Conservation (phyloP, 768 basidiomycete genomes). For the Amanita brunnescens region DNA sequence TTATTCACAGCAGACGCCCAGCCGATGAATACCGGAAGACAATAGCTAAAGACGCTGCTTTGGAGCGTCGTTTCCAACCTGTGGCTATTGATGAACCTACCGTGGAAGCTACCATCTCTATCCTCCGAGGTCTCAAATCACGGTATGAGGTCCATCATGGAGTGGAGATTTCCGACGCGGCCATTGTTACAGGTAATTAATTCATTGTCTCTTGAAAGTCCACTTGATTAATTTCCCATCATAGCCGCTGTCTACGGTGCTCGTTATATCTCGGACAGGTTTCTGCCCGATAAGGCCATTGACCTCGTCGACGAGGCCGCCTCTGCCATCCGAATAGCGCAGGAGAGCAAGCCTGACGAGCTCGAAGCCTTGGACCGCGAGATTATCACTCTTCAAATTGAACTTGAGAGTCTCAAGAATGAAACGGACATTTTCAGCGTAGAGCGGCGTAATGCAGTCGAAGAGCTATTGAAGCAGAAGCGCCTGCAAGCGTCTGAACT, state of each 20-base stretch:
- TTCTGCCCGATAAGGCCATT: conserved; percentile 85
- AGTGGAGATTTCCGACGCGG: conserved; percentile 83
- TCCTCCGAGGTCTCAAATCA: conserved; percentile 77
- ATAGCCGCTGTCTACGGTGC: conserved; percentile 77
- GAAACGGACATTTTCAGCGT: conserved; percentile 80
- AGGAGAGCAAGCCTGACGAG: conserved; percentile 82
- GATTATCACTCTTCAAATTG: conserved; percentile 82
- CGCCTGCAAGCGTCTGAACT: conserved; percentile 54
- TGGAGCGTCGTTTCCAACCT: conserved; percentile 88
- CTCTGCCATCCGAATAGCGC: conserved; percentile 76
- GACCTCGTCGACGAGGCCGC: conserved; percentile 93
- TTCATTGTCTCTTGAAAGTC: not conserved
- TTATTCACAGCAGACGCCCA: conserved; percentile 15
- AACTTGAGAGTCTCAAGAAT: conserved; percentile 82
- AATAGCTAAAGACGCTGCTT: conserved; percentile 86
- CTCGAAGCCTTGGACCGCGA: conserved; percentile 77
- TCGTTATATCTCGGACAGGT: conserved; percentile 82
- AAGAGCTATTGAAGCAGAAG: conserved; percentile 51
- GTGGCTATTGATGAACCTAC: conserved; percentile 85
- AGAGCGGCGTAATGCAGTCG: conserved; percentile 61
- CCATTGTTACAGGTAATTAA: conserved; percentile 67
- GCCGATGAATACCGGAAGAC: conserved; percentile 88
- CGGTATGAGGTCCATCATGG: conserved; percentile 91
- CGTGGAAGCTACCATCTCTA: conserved; percentile 77
- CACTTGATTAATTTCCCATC: not conserved